phyloP scores from a whole-genome alignment of 495 filamentous ascomycete species.

The Daldinia grandis region DNA sequence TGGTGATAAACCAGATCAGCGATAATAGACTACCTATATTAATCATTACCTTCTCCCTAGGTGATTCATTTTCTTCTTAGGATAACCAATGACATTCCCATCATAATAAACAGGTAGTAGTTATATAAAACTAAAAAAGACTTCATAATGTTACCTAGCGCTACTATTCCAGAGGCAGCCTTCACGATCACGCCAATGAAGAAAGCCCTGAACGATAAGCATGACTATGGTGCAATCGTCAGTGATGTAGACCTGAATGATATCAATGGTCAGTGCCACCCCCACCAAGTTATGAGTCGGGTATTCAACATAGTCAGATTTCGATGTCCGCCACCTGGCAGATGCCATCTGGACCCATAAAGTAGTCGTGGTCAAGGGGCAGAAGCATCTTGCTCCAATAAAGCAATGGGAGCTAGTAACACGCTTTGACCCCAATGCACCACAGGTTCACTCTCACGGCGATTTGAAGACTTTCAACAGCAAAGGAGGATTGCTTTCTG shows the following conservation, averaged over 20 bases:
- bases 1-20: constrained; percentile 22
- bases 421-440: constrained; percentile 50
- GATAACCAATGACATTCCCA: neutral
- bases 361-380: constrained; percentile 51
- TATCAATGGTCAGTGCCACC: constrained; percentile 30
- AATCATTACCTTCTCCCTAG: neutral
- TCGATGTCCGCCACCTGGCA: constrained; percentile 47
- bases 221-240: constrained; percentile 43
- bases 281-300: neutral
- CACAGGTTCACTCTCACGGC: constrained; percentile 50
- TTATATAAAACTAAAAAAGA: neutral
- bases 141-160: constrained; percentile 32
- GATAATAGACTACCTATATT: constrained; percentile 22
- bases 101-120: too few relatives aligned
- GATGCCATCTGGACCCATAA: constrained; percentile 53
- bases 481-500: constrained; percentile 42
- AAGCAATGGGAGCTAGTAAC: constrained; percentile 56
- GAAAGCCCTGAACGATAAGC: constrained; percentile 38
- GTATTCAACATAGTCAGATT: constrained; percentile 37
- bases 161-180: constrained; percentile 23
- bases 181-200: constrained; percentile 34
- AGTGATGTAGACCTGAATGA: constrained; percentile 44
- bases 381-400: constrained; percentile 47
- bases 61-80: neutral
- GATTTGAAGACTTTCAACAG: constrained; percentile 48